These are phyloP conservation scores for Pleoardoris graminearum DNA, from an alignment of 2,329 filamentous ascomycete species.

Conservation along the genomic window DNA sequence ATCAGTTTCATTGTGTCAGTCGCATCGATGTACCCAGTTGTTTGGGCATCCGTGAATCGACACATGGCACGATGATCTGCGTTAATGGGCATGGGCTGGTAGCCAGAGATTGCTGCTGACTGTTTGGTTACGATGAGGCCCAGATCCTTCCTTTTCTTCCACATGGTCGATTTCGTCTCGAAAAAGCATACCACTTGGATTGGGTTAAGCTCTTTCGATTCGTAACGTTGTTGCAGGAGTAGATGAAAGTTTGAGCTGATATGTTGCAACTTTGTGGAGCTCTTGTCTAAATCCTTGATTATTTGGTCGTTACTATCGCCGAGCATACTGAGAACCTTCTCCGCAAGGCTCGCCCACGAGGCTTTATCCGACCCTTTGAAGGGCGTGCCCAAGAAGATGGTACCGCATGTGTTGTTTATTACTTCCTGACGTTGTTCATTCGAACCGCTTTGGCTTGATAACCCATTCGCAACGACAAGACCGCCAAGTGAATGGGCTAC, in stretches of 20 bases:
- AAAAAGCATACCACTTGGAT: conserved; percentile 7
- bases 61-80: conserved; percentile 9
- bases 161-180: conserved; percentile 6
- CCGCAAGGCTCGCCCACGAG: neutral
- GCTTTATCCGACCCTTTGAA: conserved; percentile 7
- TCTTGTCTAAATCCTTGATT: conserved; percentile 4
- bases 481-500: conserved; percentile 9
- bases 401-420: conserved; percentile 2
- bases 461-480: conserved; percentile 4
- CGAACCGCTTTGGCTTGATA: conserved; percentile 2
- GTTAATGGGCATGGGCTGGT: conserved; percentile 2
- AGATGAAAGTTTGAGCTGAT: conserved; percentile 8
- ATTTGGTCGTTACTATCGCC: conserved; percentile 8
- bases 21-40: conserved; percentile 6
- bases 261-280: conserved; percentile 1
- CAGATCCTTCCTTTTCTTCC: conserved; percentile 6
- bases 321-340: conserved; percentile 3
- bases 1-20: conserved; percentile 6
- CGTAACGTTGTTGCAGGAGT: neutral
- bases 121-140: conserved; percentile 8
- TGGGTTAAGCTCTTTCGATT: conserved; percentile 2
- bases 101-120: conserved; percentile 6
- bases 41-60: conserved; percentile 2
- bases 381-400: conserved; percentile 6
- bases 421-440: conserved; percentile 8